These are phyloP conservation scores for Pisolithus tinctorius DNA, from an alignment of 768 basidiomycete genomes.

Conservation along the genomic window DNA sequence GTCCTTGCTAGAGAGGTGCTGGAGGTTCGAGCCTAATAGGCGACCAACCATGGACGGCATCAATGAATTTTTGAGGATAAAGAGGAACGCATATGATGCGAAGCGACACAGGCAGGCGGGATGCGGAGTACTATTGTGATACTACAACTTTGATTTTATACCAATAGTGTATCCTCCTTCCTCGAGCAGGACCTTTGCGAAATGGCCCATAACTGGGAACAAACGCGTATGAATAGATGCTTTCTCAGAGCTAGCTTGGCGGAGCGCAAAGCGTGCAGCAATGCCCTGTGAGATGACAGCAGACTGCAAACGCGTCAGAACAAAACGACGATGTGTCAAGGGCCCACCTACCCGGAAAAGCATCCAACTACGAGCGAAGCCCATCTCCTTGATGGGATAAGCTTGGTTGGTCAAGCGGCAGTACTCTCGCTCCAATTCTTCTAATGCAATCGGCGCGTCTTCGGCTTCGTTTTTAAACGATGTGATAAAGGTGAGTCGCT, in stretches of 20 bases:
- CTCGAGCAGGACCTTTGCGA: constrained; percentile 56
- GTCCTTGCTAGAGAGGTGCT: constrained; percentile 14
- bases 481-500: constrained; percentile 27
- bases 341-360: constrained; percentile 56
- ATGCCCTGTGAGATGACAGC: constrained; percentile 87
- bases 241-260: constrained; percentile 84
- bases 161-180: constrained; percentile 37
- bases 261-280: constrained; percentile 75
- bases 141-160: constrained; percentile 21
- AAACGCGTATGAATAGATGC: constrained; percentile 41
- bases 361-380: constrained; percentile 83
- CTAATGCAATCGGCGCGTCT: constrained; percentile 56
- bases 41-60: constrained; percentile 1
- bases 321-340: neutral
- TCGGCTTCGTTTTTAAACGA: constrained; percentile 59
- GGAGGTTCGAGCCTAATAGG: constrained; percentile 7
- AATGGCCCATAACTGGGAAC: constrained; percentile 57
- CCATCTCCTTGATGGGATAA: constrained; percentile 75
- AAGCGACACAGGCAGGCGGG: neutral
- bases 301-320: constrained; percentile 34
- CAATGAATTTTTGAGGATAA: neutral
- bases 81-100: constrained; percentile 10
- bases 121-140: neutral
- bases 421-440: constrained; percentile 77
- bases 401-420: constrained; percentile 56